Evolutionary conservation across 306 rosid genomes (phyloP).

Genomic region (Canavalia gladiata): DNA sequence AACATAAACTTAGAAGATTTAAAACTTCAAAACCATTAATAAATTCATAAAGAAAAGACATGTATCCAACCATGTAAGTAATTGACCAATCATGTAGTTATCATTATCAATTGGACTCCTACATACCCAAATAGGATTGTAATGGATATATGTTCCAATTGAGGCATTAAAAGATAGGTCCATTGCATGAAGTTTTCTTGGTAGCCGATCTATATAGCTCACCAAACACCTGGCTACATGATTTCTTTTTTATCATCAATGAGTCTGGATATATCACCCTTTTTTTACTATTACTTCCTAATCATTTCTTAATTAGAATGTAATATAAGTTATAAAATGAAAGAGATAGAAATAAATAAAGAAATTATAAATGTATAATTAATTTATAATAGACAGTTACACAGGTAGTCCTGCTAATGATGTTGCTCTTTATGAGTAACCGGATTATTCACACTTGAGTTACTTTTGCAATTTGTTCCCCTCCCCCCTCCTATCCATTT

Average conservation of each 20-base stretch:
- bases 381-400: neutral
- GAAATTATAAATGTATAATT: neutral
- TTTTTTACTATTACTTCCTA: neutral
- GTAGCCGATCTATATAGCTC: neutral
- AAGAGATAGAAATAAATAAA: neutral
- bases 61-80: neutral
- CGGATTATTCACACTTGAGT: constrained; percentile 22
- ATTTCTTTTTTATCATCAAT: neutral
- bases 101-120: neutral
- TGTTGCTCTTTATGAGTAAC: constrained; percentile 8
- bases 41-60: neutral
- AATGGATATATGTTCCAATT: neutral
- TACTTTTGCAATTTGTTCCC: neutral
- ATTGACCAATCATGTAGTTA: neutral
- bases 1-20: neutral
- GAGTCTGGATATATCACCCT: neutral
- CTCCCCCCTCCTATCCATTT: neutral
- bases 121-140: neutral
- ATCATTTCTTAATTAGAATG: neutral
- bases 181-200: neutral
- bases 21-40: neutral
- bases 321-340: neutral
- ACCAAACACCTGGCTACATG: neutral
- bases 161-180: neutral
- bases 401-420: neutral